A percentile compares a stretch with the other conserved stretches of the same genome.
Conservation (phyloP, 257 asterid species). For the Solanum tacnaense region DNA sequence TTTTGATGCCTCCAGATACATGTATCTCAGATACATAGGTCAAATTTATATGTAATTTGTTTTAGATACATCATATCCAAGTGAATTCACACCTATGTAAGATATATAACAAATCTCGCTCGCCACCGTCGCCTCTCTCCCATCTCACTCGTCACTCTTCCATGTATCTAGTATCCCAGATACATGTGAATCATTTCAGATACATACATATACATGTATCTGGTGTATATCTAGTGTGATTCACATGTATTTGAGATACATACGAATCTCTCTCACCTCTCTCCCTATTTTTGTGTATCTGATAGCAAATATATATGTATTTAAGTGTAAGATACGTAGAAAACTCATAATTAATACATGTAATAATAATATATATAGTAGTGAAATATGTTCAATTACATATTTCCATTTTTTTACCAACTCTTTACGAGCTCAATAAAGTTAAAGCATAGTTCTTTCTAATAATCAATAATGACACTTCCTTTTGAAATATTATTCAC, state of each 20-base stretch:
- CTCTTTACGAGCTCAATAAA: not conserved
- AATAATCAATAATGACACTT: not conserved
- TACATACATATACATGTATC: not conserved
- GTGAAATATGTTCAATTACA: not conserved
- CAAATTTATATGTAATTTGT: too few relatives aligned
- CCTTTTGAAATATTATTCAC: not conserved
- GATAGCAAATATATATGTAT: too few relatives aligned
- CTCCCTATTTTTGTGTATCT: not conserved
- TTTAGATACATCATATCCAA: not conserved
- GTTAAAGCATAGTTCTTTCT: not conserved
- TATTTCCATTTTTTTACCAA: too few relatives aligned
- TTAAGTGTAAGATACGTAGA: too few relatives aligned
- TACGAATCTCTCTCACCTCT: too few relatives aligned
- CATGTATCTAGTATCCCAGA: accelerated
- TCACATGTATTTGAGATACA: not conserved
- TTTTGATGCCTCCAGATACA: not conserved
- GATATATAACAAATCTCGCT: too few relatives aligned
- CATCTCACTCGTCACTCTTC: not conserved
- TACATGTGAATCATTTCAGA: too few relatives aligned
- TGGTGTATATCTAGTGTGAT: not conserved
- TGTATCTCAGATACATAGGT: not conserved
- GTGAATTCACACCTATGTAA: not conserved
- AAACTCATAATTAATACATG: not conserved
- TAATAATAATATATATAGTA: too few relatives aligned
- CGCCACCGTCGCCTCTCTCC: not conserved